A percentile compares a stretch with the other conserved stretches of the same genome.
Conservation (phyloP, 2,329 filamentous ascomycete genomes). For the Aspergillus sp. region DNA sequence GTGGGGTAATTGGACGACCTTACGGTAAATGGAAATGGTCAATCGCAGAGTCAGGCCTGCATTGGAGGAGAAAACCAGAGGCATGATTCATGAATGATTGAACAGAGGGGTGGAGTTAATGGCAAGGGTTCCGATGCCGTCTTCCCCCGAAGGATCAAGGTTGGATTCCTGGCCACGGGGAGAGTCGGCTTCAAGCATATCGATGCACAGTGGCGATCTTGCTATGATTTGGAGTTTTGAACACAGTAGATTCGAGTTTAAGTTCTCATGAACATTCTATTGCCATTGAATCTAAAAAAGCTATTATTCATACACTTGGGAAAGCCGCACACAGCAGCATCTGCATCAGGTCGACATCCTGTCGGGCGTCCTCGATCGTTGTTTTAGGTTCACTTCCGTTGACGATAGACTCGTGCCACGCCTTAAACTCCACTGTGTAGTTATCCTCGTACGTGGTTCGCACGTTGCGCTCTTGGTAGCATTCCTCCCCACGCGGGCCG, state of each 20-base stretch:
- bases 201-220: too few relatives aligned
- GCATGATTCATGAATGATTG: too few relatives aligned
- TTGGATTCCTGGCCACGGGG: background rate
- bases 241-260: background rate
- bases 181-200: background rate
- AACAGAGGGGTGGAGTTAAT: too few relatives aligned
- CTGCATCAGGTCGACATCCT: conserved; percentile 42
- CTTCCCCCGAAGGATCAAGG: background rate
- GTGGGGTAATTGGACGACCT: too few relatives aligned
- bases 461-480: conserved; percentile 41
- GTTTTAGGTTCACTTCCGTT: conserved; percentile 44
- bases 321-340: conserved; percentile 24
- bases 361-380: conserved; percentile 40
- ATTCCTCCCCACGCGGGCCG: conserved; percentile 25
- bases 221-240: too few relatives aligned
- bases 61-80: too few relatives aligned
- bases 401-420: conserved; percentile 39
- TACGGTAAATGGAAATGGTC: too few relatives aligned
- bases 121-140: background rate
- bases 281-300: background rate
- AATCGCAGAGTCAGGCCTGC: too few relatives aligned
- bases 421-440: conserved; percentile 45
- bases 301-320: background rate
- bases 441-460: conserved; percentile 50
- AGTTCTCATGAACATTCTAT: background rate